These are phyloP conservation scores for Selaginella moellendorffii DNA, from an alignment of 75 land plant genomes.

Conservation along the genomic window DNA sequence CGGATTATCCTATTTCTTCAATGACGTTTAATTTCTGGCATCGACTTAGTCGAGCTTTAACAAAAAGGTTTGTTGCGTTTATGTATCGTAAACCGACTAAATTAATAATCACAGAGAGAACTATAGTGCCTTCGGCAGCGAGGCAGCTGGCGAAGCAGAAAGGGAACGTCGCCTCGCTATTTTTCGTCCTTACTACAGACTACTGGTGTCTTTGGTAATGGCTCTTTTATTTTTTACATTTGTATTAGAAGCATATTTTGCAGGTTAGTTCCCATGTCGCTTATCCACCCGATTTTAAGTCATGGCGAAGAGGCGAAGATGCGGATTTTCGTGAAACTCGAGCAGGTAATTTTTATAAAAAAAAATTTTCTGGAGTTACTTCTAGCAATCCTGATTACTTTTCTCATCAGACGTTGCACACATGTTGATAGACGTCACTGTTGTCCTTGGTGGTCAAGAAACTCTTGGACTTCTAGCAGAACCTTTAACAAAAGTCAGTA, in stretches of 20 bases:
- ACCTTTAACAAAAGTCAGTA: slow-evolving; percentile 57
- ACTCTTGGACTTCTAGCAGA: slow-evolving; percentile 54
- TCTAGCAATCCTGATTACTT: neutral
- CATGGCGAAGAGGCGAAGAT: slow-evolving; percentile 62
- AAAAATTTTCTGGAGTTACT: neutral
- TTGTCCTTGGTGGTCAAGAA: slow-evolving; percentile 65
- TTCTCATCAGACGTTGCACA: slow-evolving; percentile 60
- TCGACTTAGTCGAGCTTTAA: slow-evolving; percentile 50
- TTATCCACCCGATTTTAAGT: slow-evolving; percentile 63
- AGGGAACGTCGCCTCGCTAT: slow-evolving; percentile 45
- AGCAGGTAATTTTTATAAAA: slow-evolving; percentile 45
- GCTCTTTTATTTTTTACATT: neutral
- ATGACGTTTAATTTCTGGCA: slow-evolving; percentile 99
- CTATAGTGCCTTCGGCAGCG: slow-evolving; percentile 39
- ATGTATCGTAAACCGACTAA: neutral
- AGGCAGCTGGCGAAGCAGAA: slow-evolving; percentile 50
- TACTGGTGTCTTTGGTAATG: slow-evolving; percentile 75
- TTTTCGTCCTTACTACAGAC: slow-evolving; percentile 59
- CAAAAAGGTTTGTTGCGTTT: slow-evolving; percentile 38
- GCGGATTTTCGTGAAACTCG: slow-evolving; percentile 79
- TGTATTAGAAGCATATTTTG: neutral
- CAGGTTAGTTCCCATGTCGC: slow-evolving; percentile 74
- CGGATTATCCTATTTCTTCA: slow-evolving; percentile 83
- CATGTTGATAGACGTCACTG: slow-evolving; percentile 75
- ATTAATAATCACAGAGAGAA: slow-evolving; percentile 39